Base-by-base conservation (phyloP, 2,329 filamentous ascomycete species). In the Xenosphaeropsis pyriputrescens region DNA sequence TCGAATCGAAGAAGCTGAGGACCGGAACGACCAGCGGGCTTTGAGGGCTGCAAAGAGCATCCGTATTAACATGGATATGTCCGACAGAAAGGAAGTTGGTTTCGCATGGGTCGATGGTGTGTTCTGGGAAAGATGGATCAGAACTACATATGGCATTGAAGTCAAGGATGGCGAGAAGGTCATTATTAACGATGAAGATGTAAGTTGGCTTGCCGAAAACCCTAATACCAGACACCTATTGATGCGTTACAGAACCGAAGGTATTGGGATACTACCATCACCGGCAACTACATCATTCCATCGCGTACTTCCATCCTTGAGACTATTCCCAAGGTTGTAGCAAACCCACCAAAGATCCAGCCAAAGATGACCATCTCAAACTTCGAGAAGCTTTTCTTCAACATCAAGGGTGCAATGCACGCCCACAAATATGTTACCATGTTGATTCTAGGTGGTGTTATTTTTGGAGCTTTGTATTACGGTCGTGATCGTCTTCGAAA, bases 61-160 rank as follows among this genome's bases (percentile, higher is more conserved):
- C 53, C 77, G 79, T 22, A 88, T 98, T 55, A 84, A 86, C 49
- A 93, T 95, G 75, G 81, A 89, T 49, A 81, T 82, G 54, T 74
- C 85, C 37, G 78, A 86, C 53, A 79, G 80, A 49, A 93, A 89
- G 57, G 83, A 93, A 55, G 86, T 96, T 32, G 75, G 76, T 7
- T 98, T 98, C 59, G 91, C 91, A 11, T 98, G 91, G 91, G 85
- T 96, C 11, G 91, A 98, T 55, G 86, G 88, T 36, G 74, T 85
- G 6, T 96, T 96, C 59, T 98, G 91, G 91, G 88, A 96, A 59
- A 75, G 89, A 44, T 98, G 91, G 91, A 75, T 98, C 46, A 73
- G 81, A 47, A 88, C 80, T n/a, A 95, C 89, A 0, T 98, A 93
- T 53, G 89, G 89, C 39, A 81, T 96, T 47, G 83, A 93, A 49